Evolutionary conservation across 768 basidiomycete genomes (phyloP).

Genomic region (Lactarius deliciosus): DNA sequence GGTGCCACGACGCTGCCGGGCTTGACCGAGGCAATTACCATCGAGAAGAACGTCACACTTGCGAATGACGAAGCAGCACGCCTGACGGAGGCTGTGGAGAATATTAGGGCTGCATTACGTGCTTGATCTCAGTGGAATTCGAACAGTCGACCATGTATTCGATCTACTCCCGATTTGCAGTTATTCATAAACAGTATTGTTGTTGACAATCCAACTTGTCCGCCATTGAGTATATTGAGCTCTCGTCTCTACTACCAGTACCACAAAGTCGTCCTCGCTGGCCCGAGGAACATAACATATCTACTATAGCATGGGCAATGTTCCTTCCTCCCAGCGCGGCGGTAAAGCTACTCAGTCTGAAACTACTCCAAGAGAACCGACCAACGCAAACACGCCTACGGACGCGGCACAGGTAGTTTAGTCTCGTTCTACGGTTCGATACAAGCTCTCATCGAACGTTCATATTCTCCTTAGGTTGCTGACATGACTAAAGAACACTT

Average conservation of each 20-base stretch:
- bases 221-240: not conserved
- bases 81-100: constrained; percentile 52
- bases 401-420: constrained; percentile 21
- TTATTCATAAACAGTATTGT: not conserved
- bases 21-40: constrained; percentile 71
- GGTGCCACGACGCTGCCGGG: constrained; percentile 84
- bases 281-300: constrained; percentile 17
- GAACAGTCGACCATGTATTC: constrained; percentile 1
- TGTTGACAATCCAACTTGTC: constrained; percentile 8
- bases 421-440: not conserved
- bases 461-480: constrained; percentile 14
- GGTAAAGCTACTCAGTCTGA: constrained; percentile 16
- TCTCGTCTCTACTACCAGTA: constrained; percentile 18
- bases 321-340: constrained; percentile 25
- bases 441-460: not conserved
- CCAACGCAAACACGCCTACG: constrained; percentile 16
- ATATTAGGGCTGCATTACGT: constrained; percentile 36
- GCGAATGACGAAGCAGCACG: constrained; percentile 61
- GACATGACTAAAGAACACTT: constrained; percentile 16
- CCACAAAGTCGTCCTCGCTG: constrained; percentile 18
- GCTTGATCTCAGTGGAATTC: constrained; percentile 20
- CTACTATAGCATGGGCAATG: constrained; percentile 20
- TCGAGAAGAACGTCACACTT: constrained; percentile 62
- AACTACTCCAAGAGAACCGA: constrained; percentile 7
- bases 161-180: not conserved